phyloP scores from a whole-genome alignment of 495 filamentous ascomycete genomes.

The Penicillium arizonense region DNA sequence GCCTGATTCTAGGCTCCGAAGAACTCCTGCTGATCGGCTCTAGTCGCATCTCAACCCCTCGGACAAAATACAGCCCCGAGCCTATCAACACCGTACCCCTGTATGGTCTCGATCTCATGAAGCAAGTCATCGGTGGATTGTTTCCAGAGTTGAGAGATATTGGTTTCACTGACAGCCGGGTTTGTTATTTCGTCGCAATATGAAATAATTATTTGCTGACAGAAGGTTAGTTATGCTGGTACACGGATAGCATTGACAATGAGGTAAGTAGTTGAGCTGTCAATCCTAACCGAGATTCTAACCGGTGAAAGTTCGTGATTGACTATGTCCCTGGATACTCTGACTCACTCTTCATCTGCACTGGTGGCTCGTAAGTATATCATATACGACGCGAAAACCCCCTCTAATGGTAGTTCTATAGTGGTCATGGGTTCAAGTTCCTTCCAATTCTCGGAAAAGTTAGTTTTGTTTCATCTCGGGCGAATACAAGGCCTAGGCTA shows the following conservation, averaged over 20 bases:
- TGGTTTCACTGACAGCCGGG: slow-evolving; percentile 14
- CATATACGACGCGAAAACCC: neutral
- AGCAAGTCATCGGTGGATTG: slow-evolving; percentile 13
- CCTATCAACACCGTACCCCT: slow-evolving; percentile 17
- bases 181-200: neutral
- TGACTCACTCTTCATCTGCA: slow-evolving; percentile 12
- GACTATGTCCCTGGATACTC: slow-evolving; percentile 16
- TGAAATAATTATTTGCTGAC: neutral
- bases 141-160: slow-evolving; percentile 14
- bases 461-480: neutral
- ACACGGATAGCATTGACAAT: slow-evolving; percentile 17
- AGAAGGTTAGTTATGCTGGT: slow-evolving; percentile 13
- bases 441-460: slow-evolving; percentile 19
- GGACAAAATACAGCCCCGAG: slow-evolving; percentile 17
- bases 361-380: slow-evolving; percentile 16
- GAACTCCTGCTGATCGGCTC: neutral
- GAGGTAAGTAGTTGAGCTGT: slow-evolving; percentile 1
- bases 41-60: slow-evolving; percentile 16
- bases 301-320: slow-evolving; percentile 11
- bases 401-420: neutral
- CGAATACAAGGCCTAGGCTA: neutral
- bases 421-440: slow-evolving; percentile 18
- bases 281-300: neutral
- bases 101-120: slow-evolving; percentile 16
- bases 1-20: neutral